Percentiles rank a stretch among this genome's conserved stretches.
phyloP scores from a whole-genome alignment of 1,284 basidiomycete genomes.

The Tilletia horrida region DNA sequence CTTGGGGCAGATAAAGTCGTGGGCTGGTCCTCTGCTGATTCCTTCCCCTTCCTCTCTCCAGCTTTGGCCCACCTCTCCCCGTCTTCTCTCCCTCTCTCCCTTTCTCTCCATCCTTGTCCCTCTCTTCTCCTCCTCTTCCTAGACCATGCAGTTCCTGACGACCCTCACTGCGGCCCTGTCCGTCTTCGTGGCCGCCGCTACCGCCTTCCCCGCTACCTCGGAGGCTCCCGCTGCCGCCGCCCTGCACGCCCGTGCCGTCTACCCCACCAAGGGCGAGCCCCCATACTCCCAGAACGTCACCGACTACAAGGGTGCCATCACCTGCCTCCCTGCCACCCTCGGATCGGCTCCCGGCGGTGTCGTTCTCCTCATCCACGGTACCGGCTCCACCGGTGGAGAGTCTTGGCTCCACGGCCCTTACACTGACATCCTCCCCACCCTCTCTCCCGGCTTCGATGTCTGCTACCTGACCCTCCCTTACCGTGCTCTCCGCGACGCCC shows the following conservation, averaged over 20 bases:
- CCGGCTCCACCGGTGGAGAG: constrained; percentile 37
- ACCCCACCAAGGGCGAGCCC: neutral
- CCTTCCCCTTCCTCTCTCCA: neutral
- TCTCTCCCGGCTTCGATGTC: constrained; percentile 49
- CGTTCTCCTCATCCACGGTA: constrained; percentile 23
- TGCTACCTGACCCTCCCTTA: constrained; percentile 51
- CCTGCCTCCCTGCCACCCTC: neutral
- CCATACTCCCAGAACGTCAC: constrained; percentile 3
- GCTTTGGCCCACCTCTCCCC: neutral
- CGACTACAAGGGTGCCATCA: constrained; percentile 10
- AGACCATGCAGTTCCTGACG: constrained; percentile 4
- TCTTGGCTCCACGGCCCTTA: constrained; percentile 40
- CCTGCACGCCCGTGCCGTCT: constrained; percentile 5
- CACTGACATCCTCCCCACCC: constrained; percentile 26
- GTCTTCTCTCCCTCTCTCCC: neutral
- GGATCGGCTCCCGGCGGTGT: neutral
- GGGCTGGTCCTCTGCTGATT: neutral
- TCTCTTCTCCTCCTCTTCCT: neutral
- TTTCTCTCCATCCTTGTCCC: neutral
- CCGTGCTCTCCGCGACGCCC: constrained; percentile 43
- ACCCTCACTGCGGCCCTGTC: neutral
- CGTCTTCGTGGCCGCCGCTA: neutral
- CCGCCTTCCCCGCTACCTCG: neutral
- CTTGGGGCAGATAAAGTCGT: too few relatives aligned
- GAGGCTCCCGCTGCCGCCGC: neutral